These are phyloP conservation scores for Pisolithus microcarpus DNA, from an alignment of 768 basidiomycete genomes.

Conservation along the genomic window DNA sequence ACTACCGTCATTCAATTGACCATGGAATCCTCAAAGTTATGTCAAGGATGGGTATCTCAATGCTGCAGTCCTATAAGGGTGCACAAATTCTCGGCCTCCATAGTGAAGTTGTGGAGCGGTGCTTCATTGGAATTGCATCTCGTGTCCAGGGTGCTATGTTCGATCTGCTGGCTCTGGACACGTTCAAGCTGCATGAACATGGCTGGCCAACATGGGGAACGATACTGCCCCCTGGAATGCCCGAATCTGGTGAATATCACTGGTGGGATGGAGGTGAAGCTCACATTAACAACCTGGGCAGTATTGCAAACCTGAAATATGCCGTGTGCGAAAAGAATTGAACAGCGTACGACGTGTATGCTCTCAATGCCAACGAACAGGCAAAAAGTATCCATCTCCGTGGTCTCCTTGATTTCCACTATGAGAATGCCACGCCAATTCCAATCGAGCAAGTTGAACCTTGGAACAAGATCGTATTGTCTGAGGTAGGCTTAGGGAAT, in stretches of 20 bases:
- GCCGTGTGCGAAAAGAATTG: slow-evolving; percentile 97
- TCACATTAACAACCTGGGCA: slow-evolving; percentile 93
- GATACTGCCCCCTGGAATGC: slow-evolving; percentile 87
- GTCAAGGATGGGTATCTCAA: slow-evolving; percentile 99
- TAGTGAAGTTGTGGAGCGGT: slow-evolving; percentile 83
- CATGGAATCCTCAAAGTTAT: slow-evolving; percentile 98
- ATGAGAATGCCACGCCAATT: slow-evolving; percentile 72
- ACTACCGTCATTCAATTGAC: slow-evolving; percentile 83
- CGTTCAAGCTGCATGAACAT: slow-evolving; percentile 95
- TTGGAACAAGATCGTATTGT: slow-evolving; percentile 91
- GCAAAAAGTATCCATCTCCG: slow-evolving; percentile 81
- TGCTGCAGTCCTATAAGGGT: slow-evolving; percentile 95
- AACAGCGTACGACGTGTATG: slow-evolving; percentile 83
- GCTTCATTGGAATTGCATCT: slow-evolving; percentile 90
- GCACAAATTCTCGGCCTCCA: slow-evolving; percentile 97
- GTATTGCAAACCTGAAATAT: slow-evolving; percentile 92
- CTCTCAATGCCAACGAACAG: slow-evolving; percentile 84
- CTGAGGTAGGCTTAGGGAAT: slow-evolving; percentile 6
- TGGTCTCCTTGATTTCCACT: slow-evolving; percentile 91
- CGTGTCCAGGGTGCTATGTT: slow-evolving; percentile 96
- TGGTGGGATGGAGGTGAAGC: slow-evolving; percentile 98
- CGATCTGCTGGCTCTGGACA: slow-evolving; percentile 94
- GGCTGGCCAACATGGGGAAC: slow-evolving; percentile 93
- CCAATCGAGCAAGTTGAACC: slow-evolving; percentile 98
- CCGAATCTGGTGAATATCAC: slow-evolving; percentile 96